Conservation (phyloP, 805 yeast genomes). For the Lipomyces lipofer region DNA sequence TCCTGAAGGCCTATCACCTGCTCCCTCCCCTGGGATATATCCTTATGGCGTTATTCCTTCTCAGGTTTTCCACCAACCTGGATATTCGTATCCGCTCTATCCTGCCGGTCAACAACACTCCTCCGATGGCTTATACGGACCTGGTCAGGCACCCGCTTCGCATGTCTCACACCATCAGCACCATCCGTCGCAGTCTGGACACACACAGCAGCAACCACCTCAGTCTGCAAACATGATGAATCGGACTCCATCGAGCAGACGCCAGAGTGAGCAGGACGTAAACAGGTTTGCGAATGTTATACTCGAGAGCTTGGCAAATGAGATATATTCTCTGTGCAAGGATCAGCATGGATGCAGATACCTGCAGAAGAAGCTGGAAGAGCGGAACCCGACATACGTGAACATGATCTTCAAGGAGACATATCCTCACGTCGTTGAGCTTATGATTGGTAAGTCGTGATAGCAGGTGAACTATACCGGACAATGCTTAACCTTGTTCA, state of each 20-base stretch:
- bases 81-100: slow-evolving; percentile 11
- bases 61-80: slow-evolving; percentile 5
- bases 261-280: slow-evolving; percentile 33
- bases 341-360: slow-evolving; percentile 97
- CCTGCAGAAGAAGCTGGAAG: slow-evolving; percentile 81
- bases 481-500: too few relatives aligned
- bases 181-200: background rate
- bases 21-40: slow-evolving; percentile 10
- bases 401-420: slow-evolving; percentile 76
- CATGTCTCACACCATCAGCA: slow-evolving; percentile 8
- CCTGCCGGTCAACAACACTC: slow-evolving; percentile 5
- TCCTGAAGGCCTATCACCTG: slow-evolving; percentile 1
- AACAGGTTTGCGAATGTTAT: slow-evolving; percentile 43
- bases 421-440: slow-evolving; percentile 70
- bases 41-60: slow-evolving; percentile 11
- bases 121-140: background rate
- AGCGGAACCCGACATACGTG: slow-evolving; percentile 38
- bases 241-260: slow-evolving; percentile 14
- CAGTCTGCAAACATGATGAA: slow-evolving; percentile 4
- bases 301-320: slow-evolving; percentile 51
- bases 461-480: too few relatives aligned
- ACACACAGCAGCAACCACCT: slow-evolving; percentile 8
- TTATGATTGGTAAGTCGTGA: slow-evolving; percentile 66
- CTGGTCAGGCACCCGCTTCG: background rate
- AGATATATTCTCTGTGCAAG: slow-evolving; percentile 78